Evolutionary conservation across 2,329 filamentous ascomycete genomes (phyloP), one percentile per base, ranked within the genome.

Genomic region (Pezizomycotina sp.): DNA sequence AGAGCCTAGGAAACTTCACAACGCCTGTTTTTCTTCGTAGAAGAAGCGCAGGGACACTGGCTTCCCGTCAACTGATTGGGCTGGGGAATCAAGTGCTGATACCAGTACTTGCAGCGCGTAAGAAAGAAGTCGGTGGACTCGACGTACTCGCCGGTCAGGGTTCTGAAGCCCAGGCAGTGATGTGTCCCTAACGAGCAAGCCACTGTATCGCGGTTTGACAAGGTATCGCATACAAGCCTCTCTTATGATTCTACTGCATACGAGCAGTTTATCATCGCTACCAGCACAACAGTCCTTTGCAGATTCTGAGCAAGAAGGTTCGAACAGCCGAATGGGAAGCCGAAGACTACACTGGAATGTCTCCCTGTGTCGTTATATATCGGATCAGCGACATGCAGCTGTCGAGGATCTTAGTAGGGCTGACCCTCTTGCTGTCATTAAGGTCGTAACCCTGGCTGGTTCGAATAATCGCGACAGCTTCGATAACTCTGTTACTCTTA

Each of bases 81-180:
- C n/a, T n/a, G 4, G 3, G 32, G 27, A 19, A 27, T 25, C 14
- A 35, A 35, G 14, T 35, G 32, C 14, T 27, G 23, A 12, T 35
- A 25, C 32, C 32, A 35, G 20, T 35, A 35, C 15, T 35, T 18
- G 32, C 32, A 26, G 32, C 32, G 18, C 28, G 28, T 14, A 26
- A 34, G 6, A 26, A n/a, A 4, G 4, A 34, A 19, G 21, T 8
- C 15, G 13, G 12, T 6, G 4, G 5, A 4, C 13, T 7, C 14
- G 4, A 27, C 20, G 14, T 16, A 12, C 9, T 25, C 12, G 14
- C 14, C n/a, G n/a, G n/a, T n/a, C n/a, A n/a, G n/a, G n/a, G n/a
- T n/a, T n/a, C n/a, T n/a, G n/a, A n/a, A n/a, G n/a, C n/a, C n/a
- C n/a, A n/a, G n/a, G n/a, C n/a, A n/a, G 9, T 4, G 23, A 15